These are phyloP conservation scores for Protoeuglena noctilucae DNA, from an alignment of 139 green algal species.

Conservation along the genomic window DNA sequence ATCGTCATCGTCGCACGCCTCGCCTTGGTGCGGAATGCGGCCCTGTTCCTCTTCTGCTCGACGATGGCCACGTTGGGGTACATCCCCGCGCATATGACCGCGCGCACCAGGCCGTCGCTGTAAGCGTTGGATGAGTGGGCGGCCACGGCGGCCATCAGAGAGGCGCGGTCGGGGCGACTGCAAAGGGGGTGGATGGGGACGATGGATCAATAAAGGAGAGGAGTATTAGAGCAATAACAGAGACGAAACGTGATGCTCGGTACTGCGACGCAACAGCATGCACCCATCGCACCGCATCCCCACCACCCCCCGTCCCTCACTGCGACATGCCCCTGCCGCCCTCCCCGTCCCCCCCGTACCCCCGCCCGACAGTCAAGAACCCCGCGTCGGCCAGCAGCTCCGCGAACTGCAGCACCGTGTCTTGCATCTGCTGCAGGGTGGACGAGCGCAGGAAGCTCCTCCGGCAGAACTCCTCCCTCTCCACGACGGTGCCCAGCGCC, in stretches of 20 bases:
- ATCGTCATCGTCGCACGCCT: too few species aligned
- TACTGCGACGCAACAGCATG: too few species aligned
- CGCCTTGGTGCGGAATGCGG: conserved; percentile 28
- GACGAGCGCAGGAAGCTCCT: conserved; percentile 31
- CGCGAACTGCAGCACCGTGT: conserved; percentile 47
- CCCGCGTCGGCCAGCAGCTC: conserved; percentile 44
- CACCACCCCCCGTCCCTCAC: not conserved
- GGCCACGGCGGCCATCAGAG: conserved; percentile 4
- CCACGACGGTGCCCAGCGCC: conserved; percentile 11
- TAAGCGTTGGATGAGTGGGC: conserved; percentile 21
- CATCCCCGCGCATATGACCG: conserved; percentile 52
- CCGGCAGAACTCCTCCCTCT: conserved; percentile 14
- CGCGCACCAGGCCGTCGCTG: conserved; percentile 33
- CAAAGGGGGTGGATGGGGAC: not conserved
- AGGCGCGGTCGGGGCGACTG: not conserved
- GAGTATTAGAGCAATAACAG: not conserved
- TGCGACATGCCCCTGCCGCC: not conserved
- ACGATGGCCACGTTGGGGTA: conserved; percentile 85
- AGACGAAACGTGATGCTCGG: too few species aligned
- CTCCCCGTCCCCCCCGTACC: not conserved
- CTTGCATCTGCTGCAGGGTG: conserved; percentile 42
- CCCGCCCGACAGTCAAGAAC: conserved; percentile 26
- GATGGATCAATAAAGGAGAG: not conserved
- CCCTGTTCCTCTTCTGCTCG: not conserved
- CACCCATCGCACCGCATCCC: conserved; percentile 1